Evolutionary conservation across 1,284 basidiomycete species (phyloP), one percentile per base, ranked within the genome.

Genomic region (Laetiporus sulphureus): DNA sequence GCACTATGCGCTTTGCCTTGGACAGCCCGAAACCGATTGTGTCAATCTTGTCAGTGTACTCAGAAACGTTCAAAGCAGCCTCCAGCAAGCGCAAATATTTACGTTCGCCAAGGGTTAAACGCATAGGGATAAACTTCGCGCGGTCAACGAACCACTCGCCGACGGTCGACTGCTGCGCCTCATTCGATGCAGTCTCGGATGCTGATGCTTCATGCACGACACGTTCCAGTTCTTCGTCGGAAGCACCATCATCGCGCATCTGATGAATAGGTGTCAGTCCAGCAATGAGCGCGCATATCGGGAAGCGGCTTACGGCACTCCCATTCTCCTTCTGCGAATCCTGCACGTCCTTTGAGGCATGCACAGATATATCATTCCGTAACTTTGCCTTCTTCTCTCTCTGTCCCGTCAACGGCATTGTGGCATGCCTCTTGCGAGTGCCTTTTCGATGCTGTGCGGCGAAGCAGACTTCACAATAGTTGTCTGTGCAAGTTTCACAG

Each of bases 31-130:
- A 88, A 1, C 80, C 76, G 32, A 89, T 62, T 32, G 80, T 83
- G 61, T 89, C 85, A 29, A 88, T 86, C 57, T 85, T 86, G 69
- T 90, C 86, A 22, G 86, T 90, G 57, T 89, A 90, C 58, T 90
- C 87, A 5, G 82, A 86, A 18, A 89, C 86, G 36, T 73, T 75
- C 24, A 87, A 71, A 2, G 87, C 86, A 5, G 85, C 85, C 44
- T 90, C 87, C 34, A 90, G 69, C 4, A 90, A 72, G 20, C 86
- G 80, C 38, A 90, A 77, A 57, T 70, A 84, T 61, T 90, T 90
- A 46, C 87, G 80, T 61, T 90, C 86, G 30, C 55, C 51, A 23
- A 86, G 64, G 0, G 78, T 79, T 19, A 90, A 68, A 18, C 86
- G 83, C 16, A 90, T 59, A 2, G 86, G 86, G 42, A 89, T 88